Base-by-base conservation (phyloP, 371 early-diverging fungal species). In the Mucor racemosus region DNA sequence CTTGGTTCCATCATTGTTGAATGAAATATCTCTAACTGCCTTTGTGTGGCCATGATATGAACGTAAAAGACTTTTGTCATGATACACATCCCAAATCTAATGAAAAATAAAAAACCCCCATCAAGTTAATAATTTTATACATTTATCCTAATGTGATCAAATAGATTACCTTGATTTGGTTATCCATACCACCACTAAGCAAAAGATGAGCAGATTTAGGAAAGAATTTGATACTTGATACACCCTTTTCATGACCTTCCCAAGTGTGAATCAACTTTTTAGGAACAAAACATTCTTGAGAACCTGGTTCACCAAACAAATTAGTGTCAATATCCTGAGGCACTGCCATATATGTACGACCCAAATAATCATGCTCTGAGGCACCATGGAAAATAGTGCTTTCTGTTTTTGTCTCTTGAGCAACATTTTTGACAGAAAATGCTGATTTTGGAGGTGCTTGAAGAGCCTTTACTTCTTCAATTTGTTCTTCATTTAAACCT, bases 291-390 rank as follows among this genome's bases (percentile, higher is more conserved):
- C 95, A 94, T 60, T 92, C 88, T 69, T 93, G 89, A 14, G 77
- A 69, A 8, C 94, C 94, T 7, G 92, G 78, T 62, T 93, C 93
- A 6, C 88, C 88, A n/a, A 80, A 63, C 62, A 95, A 68, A 74
- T 91, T 89, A 68, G 91, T 82, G 68, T 91, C 92, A 64, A 95
- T 75, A 75, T 97, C 98, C 58, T 84, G 82, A 31, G 98, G 98
- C 1, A 94, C 90, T 63, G 94, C 93, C 94, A 99, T 94, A 76
- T 96, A 99, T 0, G 97, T 95, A 36, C 97, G 79, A 42, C 97
- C 98, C 67, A 92, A 80, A 81, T 97, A 97, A 80, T 99, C 97
- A 46, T 75, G 77, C 73, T 93, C 94, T 2, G 85, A 73, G 64
- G 82, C 83, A 55, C 94, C 93, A 72, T 95, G 93, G 71, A 94